A percentile compares a stretch with the other conserved stretches of the same genome.
These are phyloP conservation scores for Sporisorium scitamineum DNA, from an alignment of 1,284 basidiomycete genomes.

Conservation along the genomic window DNA sequence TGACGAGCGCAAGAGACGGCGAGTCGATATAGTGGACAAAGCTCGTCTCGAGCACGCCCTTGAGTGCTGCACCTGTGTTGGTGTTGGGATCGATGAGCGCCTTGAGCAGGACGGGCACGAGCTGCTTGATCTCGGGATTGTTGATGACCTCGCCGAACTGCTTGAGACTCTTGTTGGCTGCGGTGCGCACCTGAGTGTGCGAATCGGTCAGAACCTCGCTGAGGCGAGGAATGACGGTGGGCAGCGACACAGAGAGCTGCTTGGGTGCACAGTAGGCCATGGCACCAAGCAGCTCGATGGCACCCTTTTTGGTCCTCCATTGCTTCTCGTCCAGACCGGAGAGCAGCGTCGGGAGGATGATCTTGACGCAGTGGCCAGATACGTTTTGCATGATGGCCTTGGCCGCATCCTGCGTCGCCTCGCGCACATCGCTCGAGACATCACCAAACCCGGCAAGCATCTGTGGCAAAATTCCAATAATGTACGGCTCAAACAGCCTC, in stretches of 20 bases:
- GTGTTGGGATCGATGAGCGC: conserved; percentile 91
- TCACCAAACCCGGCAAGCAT: conserved; percentile 93
- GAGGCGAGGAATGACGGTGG: conserved; percentile 93
- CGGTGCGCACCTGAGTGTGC: conserved; percentile 91
- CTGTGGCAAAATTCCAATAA: conserved; percentile 85
- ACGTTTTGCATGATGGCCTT: conserved; percentile 95
- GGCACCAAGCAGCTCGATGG: conserved; percentile 96
- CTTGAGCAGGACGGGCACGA: conserved; percentile 92
- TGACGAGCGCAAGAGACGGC: conserved; percentile 93
- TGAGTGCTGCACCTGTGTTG: conserved; percentile 87
- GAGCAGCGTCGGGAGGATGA: conserved; percentile 89
- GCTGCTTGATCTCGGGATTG: conserved; percentile 83
- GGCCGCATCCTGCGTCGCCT: conserved; percentile 92
- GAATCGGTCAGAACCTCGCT: conserved; percentile 97
- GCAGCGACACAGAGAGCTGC: conserved; percentile 93
- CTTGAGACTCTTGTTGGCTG: conserved; percentile 95
- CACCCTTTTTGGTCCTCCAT: conserved; percentile 98
- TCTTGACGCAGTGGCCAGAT: conserved; percentile 77
- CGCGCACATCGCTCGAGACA: conserved; percentile 85
- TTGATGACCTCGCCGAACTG: conserved; percentile 84
- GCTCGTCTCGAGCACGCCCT: conserved; percentile 87
- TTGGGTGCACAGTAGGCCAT: conserved; percentile 99
- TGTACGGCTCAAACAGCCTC: conserved; percentile 93
- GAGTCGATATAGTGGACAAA: conserved; percentile 99
- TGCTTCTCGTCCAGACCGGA: conserved; percentile 97